A percentile compares a stretch with the other conserved stretches of the same genome.
These are phyloP conservation scores for Fraxinus sp. DNA, from an alignment of 305 asterid genomes.

Conservation along the genomic window DNA sequence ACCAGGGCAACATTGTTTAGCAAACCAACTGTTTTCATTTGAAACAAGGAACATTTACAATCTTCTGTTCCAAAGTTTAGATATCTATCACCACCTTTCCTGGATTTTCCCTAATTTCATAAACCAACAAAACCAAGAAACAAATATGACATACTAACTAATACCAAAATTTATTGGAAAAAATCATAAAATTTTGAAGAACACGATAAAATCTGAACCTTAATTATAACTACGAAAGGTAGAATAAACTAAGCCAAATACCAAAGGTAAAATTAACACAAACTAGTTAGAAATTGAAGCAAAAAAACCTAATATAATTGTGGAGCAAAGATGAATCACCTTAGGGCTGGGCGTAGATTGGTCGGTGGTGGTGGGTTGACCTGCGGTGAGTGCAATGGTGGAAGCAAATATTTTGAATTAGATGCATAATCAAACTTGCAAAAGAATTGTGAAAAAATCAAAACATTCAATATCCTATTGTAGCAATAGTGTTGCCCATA, in stretches of 20 bases:
- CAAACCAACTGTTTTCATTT: slow-evolving; percentile 10
- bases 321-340: too few species aligned
- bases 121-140: background rate
- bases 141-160: background rate
- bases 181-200: background rate
- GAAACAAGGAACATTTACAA: background rate
- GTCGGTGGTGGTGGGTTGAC: too few species aligned
- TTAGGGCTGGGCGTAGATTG: too few species aligned
- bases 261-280: slow-evolving; percentile 12
- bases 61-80: too few species aligned
- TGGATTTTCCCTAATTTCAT: background rate
- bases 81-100: background rate
- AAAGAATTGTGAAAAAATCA: too few species aligned
- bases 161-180: background rate
- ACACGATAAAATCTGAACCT: background rate
- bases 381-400: too few species aligned
- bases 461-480: too few species aligned
- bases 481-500: too few species aligned
- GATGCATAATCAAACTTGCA: too few species aligned
- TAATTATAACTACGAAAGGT: background rate
- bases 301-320: background rate
- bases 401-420: too few species aligned
- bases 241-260: slow-evolving; percentile 7
- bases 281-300: background rate
- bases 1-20: slow-evolving; percentile 14